Conservation (phyloP, 495 filamentous ascomycete genomes). For the Achaetomiella virescens region DNA sequence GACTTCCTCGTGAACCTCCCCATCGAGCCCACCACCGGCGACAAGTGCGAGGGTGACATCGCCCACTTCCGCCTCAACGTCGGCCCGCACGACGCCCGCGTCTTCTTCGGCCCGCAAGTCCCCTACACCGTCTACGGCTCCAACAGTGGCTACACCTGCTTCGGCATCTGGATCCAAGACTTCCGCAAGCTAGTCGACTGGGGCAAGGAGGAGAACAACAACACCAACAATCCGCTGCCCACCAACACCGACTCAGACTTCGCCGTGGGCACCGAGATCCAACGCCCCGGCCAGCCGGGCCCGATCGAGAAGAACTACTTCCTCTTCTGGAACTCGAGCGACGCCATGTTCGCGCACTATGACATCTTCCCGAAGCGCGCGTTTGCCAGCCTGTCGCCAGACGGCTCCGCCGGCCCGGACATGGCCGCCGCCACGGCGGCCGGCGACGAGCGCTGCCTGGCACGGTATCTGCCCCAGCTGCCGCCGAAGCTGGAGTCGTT, state of each 20-base stretch:
- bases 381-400: conserved; percentile 37
- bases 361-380: conserved; percentile 41
- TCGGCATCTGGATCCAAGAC: conserved; percentile 48
- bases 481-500: conserved; percentile 34
- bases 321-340: conserved; percentile 45
- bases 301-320: conserved; percentile 53
- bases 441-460: conserved; percentile 37
- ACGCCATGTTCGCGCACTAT: conserved; percentile 44
- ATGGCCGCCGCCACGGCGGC: conserved; percentile 26
- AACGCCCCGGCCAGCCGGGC: conserved; percentile 34
- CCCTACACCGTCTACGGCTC: conserved; percentile 45
- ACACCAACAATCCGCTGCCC: no score
- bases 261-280: conserved; percentile 38
- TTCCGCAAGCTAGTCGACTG: conserved; percentile 43
- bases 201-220: conserved; percentile 25
- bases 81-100: conserved; percentile 48
- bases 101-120: conserved; percentile 45
- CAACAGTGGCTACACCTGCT: conserved; percentile 45
- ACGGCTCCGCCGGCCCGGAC: conserved; percentile 39
- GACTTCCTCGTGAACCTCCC: conserved; percentile 33
- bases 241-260: conserved; percentile 25
- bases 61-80: conserved; percentile 30
- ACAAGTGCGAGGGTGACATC: conserved; percentile 38
- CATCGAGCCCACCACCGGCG: conserved; percentile 35
- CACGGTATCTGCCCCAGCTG: conserved; percentile 33